Evolutionary conservation across 257 asterid species (phyloP).

Genomic region (Solanum arcanum): DNA sequence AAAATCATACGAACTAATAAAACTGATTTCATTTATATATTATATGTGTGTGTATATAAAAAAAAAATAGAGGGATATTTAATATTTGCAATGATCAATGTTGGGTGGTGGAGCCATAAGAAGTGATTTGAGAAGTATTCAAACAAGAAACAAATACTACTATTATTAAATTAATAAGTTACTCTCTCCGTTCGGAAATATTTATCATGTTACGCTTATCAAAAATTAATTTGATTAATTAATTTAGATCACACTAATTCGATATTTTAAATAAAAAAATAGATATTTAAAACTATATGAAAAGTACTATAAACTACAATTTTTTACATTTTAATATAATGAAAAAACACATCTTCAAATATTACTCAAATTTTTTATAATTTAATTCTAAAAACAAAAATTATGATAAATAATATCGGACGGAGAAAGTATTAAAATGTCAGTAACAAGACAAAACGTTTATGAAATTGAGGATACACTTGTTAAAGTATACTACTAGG

Average conservation of each 20-base stretch:
- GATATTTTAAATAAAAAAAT: too few species aligned
- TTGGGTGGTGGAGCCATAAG: background rate
- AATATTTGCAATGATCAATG: background rate
- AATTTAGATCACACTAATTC: rapidly evolving
- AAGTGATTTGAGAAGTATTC: background rate
- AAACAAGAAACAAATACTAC: background rate
- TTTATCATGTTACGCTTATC: too few species aligned
- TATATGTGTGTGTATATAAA: too few species aligned
- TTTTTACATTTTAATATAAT: rapidly evolving
- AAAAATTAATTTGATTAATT: too few species aligned
- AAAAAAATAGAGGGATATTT: background rate
- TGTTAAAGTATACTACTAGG: background rate
- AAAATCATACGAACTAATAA: too few species aligned
- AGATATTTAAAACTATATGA: too few species aligned
- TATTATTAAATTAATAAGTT: background rate
- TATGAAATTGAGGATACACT: background rate
- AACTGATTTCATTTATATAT: too few species aligned
- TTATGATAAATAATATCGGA: rapidly evolving
- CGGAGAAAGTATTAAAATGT: background rate
- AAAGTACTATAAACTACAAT: too few species aligned
- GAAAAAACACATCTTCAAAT: too few species aligned
- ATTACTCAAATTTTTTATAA: too few species aligned
- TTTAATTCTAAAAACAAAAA: too few species aligned
- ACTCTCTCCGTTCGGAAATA: rapidly evolving
- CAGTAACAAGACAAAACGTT: background rate